A percentile compares a stretch with the other conserved stretches of the same genome.
Evolutionary conservation across 1,284 basidiomycete species (phyloP).

Genomic region (Sporisorium reilianum): DNA sequence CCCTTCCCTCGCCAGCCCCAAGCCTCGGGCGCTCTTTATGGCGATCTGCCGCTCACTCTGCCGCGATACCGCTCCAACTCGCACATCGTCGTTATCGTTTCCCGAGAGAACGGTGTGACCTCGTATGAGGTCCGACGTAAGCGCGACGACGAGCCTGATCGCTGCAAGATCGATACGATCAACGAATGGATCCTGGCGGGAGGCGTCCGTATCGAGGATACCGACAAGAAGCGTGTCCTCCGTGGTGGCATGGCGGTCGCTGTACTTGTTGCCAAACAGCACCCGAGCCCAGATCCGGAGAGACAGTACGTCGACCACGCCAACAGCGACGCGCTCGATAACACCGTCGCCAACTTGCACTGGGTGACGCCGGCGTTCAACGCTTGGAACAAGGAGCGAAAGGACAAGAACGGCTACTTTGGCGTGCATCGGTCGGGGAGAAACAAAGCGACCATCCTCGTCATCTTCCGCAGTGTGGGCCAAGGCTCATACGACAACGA

Average conservation of each 20-base stretch:
- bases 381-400: neutral
- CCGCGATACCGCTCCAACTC: neutral
- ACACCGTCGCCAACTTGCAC: neutral
- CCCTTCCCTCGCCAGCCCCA: neutral
- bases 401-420: neutral
- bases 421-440: neutral
- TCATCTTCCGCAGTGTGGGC: neutral
- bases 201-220: neutral
- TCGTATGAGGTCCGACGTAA: neutral
- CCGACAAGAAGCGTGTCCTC: too few relatives aligned
- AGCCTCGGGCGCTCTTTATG: neutral
- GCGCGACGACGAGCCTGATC: neutral
- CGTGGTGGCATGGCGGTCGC: neutral
- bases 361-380: constrained; percentile 4
- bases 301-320: neutral
- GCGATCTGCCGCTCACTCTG: neutral
- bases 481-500: neutral
- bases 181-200: neutral
- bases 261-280: neutral
- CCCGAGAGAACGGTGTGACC: neutral
- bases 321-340: neutral
- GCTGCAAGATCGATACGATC: neutral
- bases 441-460: neutral
- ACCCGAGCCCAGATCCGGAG: neutral
- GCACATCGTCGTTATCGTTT: neutral